Percentiles rank a stretch among this genome's conserved stretches.
phyloP scores from a whole-genome alignment of 176 grass and related monocot species.

The Pharus latifolius region DNA sequence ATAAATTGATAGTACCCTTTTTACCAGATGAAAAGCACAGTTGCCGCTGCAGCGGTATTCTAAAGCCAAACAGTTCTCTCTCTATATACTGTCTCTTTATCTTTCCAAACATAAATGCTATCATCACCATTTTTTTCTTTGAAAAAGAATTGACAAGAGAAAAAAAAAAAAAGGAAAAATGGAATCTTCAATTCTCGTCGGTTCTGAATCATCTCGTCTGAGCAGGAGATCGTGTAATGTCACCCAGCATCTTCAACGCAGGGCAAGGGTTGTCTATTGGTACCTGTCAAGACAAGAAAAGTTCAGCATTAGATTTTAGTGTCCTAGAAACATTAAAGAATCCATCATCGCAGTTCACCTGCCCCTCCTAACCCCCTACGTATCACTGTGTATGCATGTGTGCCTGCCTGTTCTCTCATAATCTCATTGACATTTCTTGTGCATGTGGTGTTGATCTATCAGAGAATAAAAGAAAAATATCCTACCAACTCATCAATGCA shows the following conservation, averaged over 20 bases:
- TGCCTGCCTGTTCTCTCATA: not conserved
- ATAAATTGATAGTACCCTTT: constrained; percentile 16
- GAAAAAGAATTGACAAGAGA: not conserved
- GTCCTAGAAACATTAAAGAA: constrained; percentile 12
- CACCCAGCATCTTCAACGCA: constrained; percentile 69
- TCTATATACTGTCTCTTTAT: not conserved
- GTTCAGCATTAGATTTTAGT: constrained; percentile 15
- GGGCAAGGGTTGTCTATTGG: constrained; percentile 91
- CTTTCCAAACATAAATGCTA: constrained; percentile 11
- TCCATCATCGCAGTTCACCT: not conserved
- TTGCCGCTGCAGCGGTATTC: not conserved
- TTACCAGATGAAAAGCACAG: not conserved
- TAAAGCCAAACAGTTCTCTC: not conserved
- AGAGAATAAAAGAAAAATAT: constrained; percentile 16
- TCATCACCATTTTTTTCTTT: not conserved
- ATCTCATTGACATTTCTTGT: not conserved
- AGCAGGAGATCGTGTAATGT: constrained; percentile 58
- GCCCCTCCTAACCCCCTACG: not conserved
- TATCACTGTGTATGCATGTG: constrained; percentile 23
- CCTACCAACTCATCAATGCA: constrained; percentile 31
- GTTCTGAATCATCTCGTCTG: constrained; percentile 1
- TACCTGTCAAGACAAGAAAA: constrained; percentile 35
- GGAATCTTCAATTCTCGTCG: constrained; percentile 11
- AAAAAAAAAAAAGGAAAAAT: not conserved
- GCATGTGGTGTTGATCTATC: constrained; percentile 4